Evolutionary conservation across 2,329 filamentous ascomycete genomes (phyloP).

Genomic region (Calonectria hongkongensis): DNA sequence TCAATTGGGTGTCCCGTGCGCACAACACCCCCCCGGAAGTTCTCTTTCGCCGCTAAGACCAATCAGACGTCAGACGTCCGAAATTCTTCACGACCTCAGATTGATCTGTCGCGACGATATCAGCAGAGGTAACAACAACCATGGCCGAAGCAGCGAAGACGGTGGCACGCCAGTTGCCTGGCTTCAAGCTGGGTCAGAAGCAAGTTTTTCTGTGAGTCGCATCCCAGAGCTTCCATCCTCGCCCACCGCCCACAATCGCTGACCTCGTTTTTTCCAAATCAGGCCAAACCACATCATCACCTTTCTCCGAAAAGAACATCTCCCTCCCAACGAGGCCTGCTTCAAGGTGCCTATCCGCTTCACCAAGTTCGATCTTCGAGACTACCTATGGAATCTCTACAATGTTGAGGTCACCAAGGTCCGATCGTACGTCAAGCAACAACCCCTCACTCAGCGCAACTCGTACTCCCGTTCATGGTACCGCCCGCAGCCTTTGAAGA

Average conservation of each 20-base stretch:
- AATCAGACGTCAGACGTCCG: conserved; percentile 54
- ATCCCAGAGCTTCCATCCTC: background rate
- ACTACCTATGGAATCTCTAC: conserved; percentile 94
- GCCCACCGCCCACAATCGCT: conserved; percentile 13
- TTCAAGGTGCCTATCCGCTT: conserved; percentile 94
- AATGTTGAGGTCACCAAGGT: conserved; percentile 82
- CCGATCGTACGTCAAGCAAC: conserved; percentile 85
- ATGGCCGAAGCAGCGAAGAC: conserved; percentile 65
- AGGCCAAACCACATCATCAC: conserved; percentile 90
- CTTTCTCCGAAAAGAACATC: conserved; percentile 82
- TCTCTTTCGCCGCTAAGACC: conserved; percentile 53
- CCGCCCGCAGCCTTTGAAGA: conserved; percentile 85
- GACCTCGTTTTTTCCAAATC: conserved; percentile 39
- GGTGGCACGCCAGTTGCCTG: conserved; percentile 62
- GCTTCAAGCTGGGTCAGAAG: conserved; percentile 71
- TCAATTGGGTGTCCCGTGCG: conserved; percentile 16
- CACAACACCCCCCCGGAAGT: conserved; percentile 52
- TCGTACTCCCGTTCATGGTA: conserved; percentile 74
- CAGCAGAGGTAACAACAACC: conserved; percentile 51
- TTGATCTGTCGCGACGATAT: conserved; percentile 51
- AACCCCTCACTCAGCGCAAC: conserved; percentile 71
- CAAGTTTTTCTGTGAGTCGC: conserved; percentile 72
- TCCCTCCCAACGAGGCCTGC: conserved; percentile 87
- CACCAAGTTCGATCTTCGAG: conserved; percentile 96
- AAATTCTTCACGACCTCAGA: conserved; percentile 56